These are phyloP conservation scores for Beta vulgaris DNA, from an alignment of 148 eudicot genomes.

Conservation along the genomic window DNA sequence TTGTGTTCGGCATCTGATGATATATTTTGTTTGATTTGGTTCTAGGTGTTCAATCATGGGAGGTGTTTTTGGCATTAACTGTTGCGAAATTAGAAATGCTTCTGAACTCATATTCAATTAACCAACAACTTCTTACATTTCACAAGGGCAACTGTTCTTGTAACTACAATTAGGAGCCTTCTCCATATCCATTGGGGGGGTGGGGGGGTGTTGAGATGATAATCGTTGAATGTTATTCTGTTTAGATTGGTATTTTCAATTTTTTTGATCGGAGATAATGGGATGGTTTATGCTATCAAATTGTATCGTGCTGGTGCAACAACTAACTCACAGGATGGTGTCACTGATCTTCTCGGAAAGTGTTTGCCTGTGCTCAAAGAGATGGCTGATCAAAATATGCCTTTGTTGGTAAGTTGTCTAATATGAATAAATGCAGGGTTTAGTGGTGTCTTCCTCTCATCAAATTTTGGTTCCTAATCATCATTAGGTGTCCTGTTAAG, in stretches of 20 bases:
- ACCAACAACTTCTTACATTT: background rate
- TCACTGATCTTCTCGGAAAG: constrained; percentile 88
- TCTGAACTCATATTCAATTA: too few relatives aligned
- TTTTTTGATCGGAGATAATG: constrained; percentile 64
- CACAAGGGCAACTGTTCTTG: background rate
- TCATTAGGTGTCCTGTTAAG: background rate
- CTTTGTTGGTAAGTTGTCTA: constrained; percentile 56
- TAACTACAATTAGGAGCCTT: background rate
- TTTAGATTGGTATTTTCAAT: background rate
- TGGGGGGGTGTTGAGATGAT: background rate
- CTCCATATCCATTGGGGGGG: background rate
- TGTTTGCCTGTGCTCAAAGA: constrained; percentile 86
- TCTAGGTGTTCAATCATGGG: background rate
- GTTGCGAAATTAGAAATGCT: background rate
- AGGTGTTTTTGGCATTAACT: background rate
- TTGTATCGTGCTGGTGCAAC: constrained; percentile 99
- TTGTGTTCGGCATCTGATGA: background rate
- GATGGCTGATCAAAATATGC: constrained; percentile 87
- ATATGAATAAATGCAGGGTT: background rate
- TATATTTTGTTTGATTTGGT: background rate
- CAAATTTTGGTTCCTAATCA: background rate
- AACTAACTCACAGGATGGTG: constrained; percentile 98
- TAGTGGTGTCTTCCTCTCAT: background rate
- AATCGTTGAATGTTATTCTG: background rate
- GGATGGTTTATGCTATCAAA: constrained; percentile 79